A percentile compares a stretch with the other conserved stretches of the same genome.
phyloP scores from a whole-genome alignment of 1,284 basidiomycete genomes.

The Porogramme epimiltina region DNA sequence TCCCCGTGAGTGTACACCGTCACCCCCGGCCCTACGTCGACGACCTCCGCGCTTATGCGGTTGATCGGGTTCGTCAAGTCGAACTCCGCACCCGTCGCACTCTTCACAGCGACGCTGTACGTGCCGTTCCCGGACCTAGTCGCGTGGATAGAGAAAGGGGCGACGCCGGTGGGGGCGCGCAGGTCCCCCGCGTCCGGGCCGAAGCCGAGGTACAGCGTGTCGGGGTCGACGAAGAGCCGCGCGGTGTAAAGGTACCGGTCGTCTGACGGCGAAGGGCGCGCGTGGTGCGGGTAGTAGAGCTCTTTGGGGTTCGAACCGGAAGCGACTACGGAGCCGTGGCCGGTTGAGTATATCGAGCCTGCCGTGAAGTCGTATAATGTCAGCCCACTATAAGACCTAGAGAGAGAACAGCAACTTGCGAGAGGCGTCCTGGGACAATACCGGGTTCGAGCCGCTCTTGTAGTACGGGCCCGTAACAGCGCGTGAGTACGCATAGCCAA shows the following conservation, averaged over 20 bases:
- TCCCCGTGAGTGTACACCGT: not conserved
- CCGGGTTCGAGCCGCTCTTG: constrained; percentile 11
- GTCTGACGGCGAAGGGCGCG: constrained; percentile 4
- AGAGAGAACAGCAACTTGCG: not conserved
- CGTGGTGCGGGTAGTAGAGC: constrained; percentile 14
- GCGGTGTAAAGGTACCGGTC: constrained; percentile 7
- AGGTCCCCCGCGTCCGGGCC: constrained; percentile 8
- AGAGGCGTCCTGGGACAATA: constrained; percentile 7
- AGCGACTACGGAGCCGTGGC: constrained; percentile 10
- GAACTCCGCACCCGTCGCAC: constrained; percentile 4
- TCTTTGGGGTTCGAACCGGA: constrained; percentile 2
- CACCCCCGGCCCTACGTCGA: not conserved
- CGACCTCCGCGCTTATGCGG: constrained; percentile 6
- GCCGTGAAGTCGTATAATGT: not conserved
- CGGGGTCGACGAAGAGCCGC: constrained; percentile 8
- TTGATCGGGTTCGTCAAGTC: constrained; percentile 8
- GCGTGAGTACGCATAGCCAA: constrained; percentile 10
- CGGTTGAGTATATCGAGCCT: constrained; percentile 10
- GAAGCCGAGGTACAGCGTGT: constrained; percentile 9
- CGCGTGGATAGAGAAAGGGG: constrained; percentile 3
- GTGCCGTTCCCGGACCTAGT: not conserved
- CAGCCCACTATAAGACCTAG: not conserved
- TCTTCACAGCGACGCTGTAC: constrained; percentile 7
- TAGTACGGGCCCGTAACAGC: constrained; percentile 9
- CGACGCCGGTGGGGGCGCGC: constrained; percentile 7